Percentiles rank a stretch among this genome's conserved stretches.
Conservation (phyloP, 768 basidiomycete genomes). For the Candolleomyces efflorescens region DNA sequence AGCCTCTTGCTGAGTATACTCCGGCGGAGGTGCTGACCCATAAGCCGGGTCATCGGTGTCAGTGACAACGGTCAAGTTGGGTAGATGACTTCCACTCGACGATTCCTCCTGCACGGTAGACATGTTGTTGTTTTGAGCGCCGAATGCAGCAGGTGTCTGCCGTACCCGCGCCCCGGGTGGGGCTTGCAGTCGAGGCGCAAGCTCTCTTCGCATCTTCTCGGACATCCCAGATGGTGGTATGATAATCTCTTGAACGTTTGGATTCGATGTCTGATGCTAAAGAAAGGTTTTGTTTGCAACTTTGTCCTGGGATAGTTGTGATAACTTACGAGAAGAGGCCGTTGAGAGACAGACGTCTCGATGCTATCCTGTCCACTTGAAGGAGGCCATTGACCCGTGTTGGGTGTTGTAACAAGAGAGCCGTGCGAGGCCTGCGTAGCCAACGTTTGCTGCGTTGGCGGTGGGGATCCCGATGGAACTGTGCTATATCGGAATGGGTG, state of each 20-base stretch:
- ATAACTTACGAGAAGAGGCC: background rate
- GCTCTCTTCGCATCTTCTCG: slow-evolving; percentile 2
- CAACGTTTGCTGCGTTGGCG: background rate
- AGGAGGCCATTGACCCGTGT: background rate
- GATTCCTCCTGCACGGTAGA: background rate
- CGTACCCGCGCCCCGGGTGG: background rate
- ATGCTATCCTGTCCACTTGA: background rate
- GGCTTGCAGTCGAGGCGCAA: slow-evolving; percentile 1
- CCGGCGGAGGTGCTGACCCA: background rate
- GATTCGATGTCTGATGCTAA: background rate
- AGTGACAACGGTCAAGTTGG: background rate
- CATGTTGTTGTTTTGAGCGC: background rate
- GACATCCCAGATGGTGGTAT: background rate
- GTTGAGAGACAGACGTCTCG: background rate
- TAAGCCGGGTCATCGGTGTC: background rate
- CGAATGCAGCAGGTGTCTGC: background rate
- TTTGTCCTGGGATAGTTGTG: background rate
- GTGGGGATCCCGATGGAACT: background rate
- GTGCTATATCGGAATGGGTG: background rate
- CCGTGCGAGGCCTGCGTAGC: background rate
- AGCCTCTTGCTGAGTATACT: background rate
- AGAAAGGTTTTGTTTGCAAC: too few relatives aligned
- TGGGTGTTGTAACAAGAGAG: background rate
- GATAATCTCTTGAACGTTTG: background rate
- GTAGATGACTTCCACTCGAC: too few relatives aligned